Evolutionary conservation across 2,329 filamentous ascomycete species (phyloP), one percentile per base, ranked within the genome.

Genomic region (Magnaporthiopsis poae): DNA sequence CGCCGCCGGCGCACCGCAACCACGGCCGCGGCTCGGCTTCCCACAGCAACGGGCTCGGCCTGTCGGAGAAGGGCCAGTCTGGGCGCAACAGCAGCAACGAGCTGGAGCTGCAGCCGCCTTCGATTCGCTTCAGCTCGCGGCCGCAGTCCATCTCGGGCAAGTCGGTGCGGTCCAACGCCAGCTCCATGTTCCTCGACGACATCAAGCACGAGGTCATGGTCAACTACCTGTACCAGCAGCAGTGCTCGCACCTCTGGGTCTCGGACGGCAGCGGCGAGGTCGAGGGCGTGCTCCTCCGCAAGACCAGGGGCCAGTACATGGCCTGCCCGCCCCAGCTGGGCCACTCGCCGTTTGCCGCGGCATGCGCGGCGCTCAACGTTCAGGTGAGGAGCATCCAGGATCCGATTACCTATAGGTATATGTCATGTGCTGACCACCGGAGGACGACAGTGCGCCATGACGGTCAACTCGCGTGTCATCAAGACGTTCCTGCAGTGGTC

Each of bases 121-220:
- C 77, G 3, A 80, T 80, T 12, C 78, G 80, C 66, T 81, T 80
- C 69, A 78, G 76, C 70, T 84, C 82, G 18, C 81, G 83, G 25
- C 81, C 82, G 64, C 80, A 80, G 70, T 88, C 85, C 0, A 73
- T 84, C 39, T 82, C 82, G 0, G 81, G 75, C 35, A 77, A 75
- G 60, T 84, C 83, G n/a, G 75, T 76, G 21, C 75, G 75, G 35
- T 84, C 82, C 1, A 76, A 73, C 31, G 76, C 76, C 63, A 86
- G 82, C 72, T 85, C 83, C 59, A 77, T 82, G 67, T 82, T 88
- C 68, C 76, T 90, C 13, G 88, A 90, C 68, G 88, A 90, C 69
- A 89, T 91, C 76, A 90, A 89, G 76, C 88, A 91, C 73, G 90
- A 92, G 75, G 88, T 92, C 68, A 92, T 92, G 89, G 89, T 90